Evolutionary conservation across 1,284 basidiomycete species (phyloP), one percentile per base, ranked within the genome.

Genomic region (Papiliotrema fonsecae): DNA sequence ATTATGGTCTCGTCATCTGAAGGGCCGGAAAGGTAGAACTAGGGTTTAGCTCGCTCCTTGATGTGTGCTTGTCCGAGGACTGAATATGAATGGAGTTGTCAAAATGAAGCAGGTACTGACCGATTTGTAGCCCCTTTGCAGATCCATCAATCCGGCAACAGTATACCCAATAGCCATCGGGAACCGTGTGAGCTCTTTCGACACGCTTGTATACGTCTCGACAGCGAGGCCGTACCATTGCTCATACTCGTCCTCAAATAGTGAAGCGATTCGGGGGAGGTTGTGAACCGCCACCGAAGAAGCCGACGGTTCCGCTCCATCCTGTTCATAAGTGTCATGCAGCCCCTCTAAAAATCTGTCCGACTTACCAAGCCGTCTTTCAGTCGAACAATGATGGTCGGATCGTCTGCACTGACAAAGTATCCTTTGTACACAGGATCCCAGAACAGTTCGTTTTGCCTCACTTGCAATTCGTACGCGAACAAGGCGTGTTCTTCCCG

Each of bases 251-350:
- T 54, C 45, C 4, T 57, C 50, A 4, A 60, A 67, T 25, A 76
- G 57, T 42, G 72, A 61, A 2, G 70, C 60, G 7, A 77, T 65
- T 5, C 75, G 64, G n/a, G 67, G 62, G 32, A 76, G 59, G 57
- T 78, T 78, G 34, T 69, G 69, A 0, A 73, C 57, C 1, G 76
- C 65, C 4, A 77, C 57, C 1, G 75, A 75, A 11, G 61, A 65
- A 1, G 76, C 73, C 19, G 75, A 75, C 2, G 77, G 77, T 57
- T 78, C 77, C 0, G 76, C 76, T 3, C 76, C 75, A 45, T 78
- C 77, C 71, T 76, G 45, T 1, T 30, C 24, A 18, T 35, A 22
- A 47, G 28, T 21, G 22, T 27, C 27, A 32, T 7, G 6, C 25
- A 25, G 34, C 5, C 21, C 22, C 2, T 7, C 16, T 30, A 14